These are phyloP conservation scores for Magnaporthiopsis poae DNA, from an alignment of 2,329 filamentous ascomycete genomes.

Conservation along the genomic window DNA sequence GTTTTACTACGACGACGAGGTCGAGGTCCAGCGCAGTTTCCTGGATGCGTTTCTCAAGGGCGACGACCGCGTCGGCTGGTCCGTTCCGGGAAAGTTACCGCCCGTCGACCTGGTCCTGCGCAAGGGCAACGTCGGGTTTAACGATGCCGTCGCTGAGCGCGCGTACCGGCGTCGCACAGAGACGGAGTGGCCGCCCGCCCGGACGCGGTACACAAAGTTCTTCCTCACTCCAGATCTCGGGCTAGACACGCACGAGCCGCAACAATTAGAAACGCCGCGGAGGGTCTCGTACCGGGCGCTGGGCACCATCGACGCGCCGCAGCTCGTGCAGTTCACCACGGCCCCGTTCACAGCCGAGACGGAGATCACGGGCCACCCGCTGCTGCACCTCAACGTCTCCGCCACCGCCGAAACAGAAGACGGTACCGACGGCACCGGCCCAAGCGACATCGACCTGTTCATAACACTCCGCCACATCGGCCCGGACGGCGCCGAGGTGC, in stretches of 20 bases:
- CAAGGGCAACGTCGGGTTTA: slow-evolving; percentile 58
- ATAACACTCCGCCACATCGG: slow-evolving; percentile 51
- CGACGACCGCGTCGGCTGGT: slow-evolving; percentile 54
- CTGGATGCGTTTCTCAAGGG: slow-evolving; percentile 62
- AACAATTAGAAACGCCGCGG: slow-evolving; percentile 7
- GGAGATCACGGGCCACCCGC: slow-evolving; percentile 60
- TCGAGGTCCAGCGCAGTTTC: slow-evolving; percentile 57
- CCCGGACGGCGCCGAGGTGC: slow-evolving; percentile 44
- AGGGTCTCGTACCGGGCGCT: slow-evolving; percentile 51
- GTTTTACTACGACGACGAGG: slow-evolving; percentile 61
- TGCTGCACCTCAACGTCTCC: slow-evolving; percentile 55
- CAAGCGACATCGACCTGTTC: slow-evolving; percentile 53
- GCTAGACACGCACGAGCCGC: slow-evolving; percentile 18
- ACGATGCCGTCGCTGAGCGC: slow-evolving; percentile 52
- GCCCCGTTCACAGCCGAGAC: slow-evolving; percentile 50
- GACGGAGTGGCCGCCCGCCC: slow-evolving; percentile 55
- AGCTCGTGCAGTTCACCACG: slow-evolving; percentile 46
- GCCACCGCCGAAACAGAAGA: slow-evolving; percentile 33
- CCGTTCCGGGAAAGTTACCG: slow-evolving; percentile 44
- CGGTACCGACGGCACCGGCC: slow-evolving; percentile 16
- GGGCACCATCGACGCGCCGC: slow-evolving; percentile 40
- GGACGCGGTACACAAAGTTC: slow-evolving; percentile 54
- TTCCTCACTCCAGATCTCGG: slow-evolving; percentile 41
- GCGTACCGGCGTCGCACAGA: slow-evolving; percentile 46
- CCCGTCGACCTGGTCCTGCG: slow-evolving; percentile 52